Base-by-base conservation (phyloP, 345 rosid genomes). In the Euphorbia tirucalli region DNA sequence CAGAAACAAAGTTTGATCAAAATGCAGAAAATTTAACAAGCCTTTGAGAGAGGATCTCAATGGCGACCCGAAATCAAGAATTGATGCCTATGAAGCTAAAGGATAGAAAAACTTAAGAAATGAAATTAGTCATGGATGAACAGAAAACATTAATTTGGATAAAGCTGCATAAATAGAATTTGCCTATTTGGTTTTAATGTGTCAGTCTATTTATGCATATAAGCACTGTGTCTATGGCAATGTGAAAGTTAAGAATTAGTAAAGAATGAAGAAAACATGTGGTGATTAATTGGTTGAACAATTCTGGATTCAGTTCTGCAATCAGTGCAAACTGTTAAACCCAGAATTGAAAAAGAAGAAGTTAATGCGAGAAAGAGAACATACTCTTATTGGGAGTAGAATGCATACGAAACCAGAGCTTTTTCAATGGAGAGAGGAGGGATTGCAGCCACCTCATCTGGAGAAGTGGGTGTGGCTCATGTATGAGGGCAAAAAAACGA, bases 371-470 rank as follows among this genome's bases (percentile, higher is more conserved):
- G 19, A 15, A 5, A 41, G 4, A 35, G 31, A 49, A 61, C 84
- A 24, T 90, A 94, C 96, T 88, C 85, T 87, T 94, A 75, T 83
- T 87, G 5, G 81, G 90, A 77, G 90, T 69, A 2, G 91, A 85
- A 74, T 94, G 89, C 59, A 86, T 77, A 25, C 93, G 89, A 68
- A 90, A 73, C 97, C 96, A 94, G 13, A 94, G 86, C 87, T 94
- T 94, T 97, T 87, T 94, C 89, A 94, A 73, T 30, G 93, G 96
- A 77, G 91, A 89, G 89, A 94, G 68, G 84, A 94, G 89, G 78
- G 97, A 92, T 74, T 86, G 87, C 21, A 94, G 86, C 98, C 93
- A 90, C 60, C 93, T 88, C 98, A 94, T 94, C 80, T 78, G 77
- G 81, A 70, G 62, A 69, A 70, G 74, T 64, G 77, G 79, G 77